Base-by-base conservation (phyloP, 1,139 yeast species). In the Diutina catenulata region DNA sequence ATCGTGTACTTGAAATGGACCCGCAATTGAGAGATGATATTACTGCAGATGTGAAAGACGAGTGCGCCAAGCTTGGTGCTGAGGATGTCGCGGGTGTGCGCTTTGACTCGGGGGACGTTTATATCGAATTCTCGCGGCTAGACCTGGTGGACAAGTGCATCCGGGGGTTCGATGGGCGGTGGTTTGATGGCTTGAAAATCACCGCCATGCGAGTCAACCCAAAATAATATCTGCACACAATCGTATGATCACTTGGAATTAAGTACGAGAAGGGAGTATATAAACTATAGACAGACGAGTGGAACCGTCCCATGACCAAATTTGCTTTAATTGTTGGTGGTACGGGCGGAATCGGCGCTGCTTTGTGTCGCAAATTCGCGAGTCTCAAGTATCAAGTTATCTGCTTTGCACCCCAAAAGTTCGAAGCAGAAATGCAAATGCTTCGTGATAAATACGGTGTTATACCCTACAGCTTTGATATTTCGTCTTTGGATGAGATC, bases 381-480 rank as follows among this genome's bases (percentile, higher is more conserved):
- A 7, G 21, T 10, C n/a, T 11, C 8, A 20, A 15, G 2, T 28
- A 28, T 15, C 31, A n/a, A 15, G 31, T 28, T 19, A 20, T 28
- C 7, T 28, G 31, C 31, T 28, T 28, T 28, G 31, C 31, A 7
- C 31, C 31, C 11, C 11, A 4, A 2, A 6, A 3, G 13, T 28
- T 15, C 16, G 31, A 15, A 6, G 13, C 14, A 45, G 49, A 47
- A 28, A 52, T 60, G 54, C 49, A 52, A 33, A 58, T 60, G 1
- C 51, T 63, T 36, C 49, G 47, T 19, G 41, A 48, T 22, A 46
- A 57, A 27, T 54, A 51, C 37, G 64, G 64, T 0, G 52, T 61
- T 10, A 49, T 54, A 13, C 51, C 62, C 1, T 45, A 60, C 29
- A 58, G 53, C 2, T 55, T 58, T 35, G 69, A 64, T 40, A 55